These are phyloP conservation scores for Triticum urartu DNA, from an alignment of 176 grass and related monocot genomes.

Conservation along the genomic window DNA sequence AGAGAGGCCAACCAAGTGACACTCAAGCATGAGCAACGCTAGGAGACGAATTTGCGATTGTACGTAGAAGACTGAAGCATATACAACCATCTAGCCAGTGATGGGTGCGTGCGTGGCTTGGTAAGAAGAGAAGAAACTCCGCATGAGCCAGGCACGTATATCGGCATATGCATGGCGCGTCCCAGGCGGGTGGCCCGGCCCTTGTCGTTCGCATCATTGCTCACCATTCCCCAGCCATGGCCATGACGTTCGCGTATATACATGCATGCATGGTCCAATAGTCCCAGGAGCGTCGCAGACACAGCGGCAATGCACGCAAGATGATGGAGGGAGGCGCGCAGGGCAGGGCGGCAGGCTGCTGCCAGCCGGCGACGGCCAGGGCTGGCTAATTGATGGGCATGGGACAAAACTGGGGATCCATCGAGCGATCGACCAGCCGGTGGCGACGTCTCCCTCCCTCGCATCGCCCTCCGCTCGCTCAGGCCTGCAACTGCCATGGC, in stretches of 20 bases:
- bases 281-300: neutral
- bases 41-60: neutral
- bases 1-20: no score
- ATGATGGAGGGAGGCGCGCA: neutral
- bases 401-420: slow-evolving; percentile 23
- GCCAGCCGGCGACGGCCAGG: neutral
- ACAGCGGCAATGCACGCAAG: neutral
- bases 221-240: neutral
- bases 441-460: neutral
- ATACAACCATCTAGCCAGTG: no score
- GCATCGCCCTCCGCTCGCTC: slow-evolving; percentile 17
- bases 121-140: no score
- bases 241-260: neutral
- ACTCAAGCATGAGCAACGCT: neutral
- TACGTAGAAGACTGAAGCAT: neutral
- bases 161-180: neutral
- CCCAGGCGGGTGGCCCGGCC: slow-evolving; percentile 11
- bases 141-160: neutral
- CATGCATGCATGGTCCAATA: neutral
- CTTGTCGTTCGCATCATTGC: neutral
- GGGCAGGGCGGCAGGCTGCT: neutral
- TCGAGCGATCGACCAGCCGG: neutral
- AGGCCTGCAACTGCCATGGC: neutral
- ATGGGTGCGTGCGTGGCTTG: no score
- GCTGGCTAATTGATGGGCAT: slow-evolving; percentile 20